phyloP scores from a whole-genome alignment of 2,329 filamentous ascomycete species.

The Cordyceps cicadae region DNA sequence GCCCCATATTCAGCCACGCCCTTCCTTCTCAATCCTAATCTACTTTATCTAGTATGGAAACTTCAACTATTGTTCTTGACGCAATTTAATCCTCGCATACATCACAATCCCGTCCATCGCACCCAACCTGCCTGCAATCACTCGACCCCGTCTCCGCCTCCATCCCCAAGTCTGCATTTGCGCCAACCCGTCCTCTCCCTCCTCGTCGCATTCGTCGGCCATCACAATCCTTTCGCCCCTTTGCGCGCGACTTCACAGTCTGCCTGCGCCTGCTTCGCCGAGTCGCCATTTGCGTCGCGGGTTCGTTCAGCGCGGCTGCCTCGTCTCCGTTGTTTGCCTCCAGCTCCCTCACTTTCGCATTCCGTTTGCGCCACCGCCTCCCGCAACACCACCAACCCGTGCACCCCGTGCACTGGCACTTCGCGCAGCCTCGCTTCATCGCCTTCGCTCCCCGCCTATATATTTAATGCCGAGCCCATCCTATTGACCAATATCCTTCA shows the following conservation, averaged over 20 bases:
- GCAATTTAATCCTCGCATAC: neutral
- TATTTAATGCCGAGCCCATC: conserved; percentile 31
- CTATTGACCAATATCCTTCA: conserved; percentile 20
- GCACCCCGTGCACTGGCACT: neutral
- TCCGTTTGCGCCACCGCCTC: conserved; percentile 9
- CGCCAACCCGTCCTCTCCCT: neutral
- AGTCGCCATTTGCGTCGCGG: neutral
- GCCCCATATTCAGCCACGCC: neutral
- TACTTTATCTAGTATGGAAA: neutral
- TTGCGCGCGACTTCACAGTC: neutral
- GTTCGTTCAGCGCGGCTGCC: neutral
- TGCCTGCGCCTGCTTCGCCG: neutral
- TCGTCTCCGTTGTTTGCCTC: neutral
- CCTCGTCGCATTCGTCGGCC: neutral
- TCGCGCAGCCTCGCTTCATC: neutral
- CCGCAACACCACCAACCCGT: neutral
- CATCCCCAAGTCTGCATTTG: neutral
- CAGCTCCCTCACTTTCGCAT: conserved; percentile 1
- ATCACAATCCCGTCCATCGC: conserved; percentile 11
- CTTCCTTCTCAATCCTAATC: neutral
- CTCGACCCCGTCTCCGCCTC: conserved; percentile 1
- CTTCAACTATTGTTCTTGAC: neutral
- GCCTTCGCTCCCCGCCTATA: neutral
- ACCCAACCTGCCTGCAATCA: neutral
- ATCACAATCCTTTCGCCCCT: neutral